These are phyloP conservation scores for sunflower (Helianthus annuus) DNA, from an alignment of 129 eudicot species.

Conservation along the genomic window DNA sequence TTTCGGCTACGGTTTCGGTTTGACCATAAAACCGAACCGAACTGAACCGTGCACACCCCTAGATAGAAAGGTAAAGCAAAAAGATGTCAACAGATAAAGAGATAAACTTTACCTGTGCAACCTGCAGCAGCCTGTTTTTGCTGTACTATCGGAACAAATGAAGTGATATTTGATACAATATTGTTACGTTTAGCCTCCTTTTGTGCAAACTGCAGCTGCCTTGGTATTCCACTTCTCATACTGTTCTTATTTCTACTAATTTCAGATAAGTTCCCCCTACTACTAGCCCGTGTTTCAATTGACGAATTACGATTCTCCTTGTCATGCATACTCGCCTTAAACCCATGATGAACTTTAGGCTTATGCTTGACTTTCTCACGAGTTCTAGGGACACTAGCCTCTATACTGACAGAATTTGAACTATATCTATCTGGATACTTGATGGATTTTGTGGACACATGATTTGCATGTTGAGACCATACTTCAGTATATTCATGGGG, in stretches of 20 bases:
- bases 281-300: conserved; percentile 40
- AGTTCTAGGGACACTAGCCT: conserved; percentile 32
- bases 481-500: conserved; percentile 1
- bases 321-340: conserved; percentile 31
- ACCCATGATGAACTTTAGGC: conserved; percentile 29
- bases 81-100: conserved; percentile 5
- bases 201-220: conserved; percentile 32
- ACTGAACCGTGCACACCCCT: too few species aligned
- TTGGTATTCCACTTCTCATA: conserved; percentile 47
- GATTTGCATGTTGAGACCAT: conserved; percentile 15
- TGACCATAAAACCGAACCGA: too few species aligned
- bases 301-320: conserved; percentile 47
- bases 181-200: conserved; percentile 57
- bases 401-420: conserved; percentile 37
- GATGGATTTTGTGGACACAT: conserved; percentile 27
- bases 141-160: conserved; percentile 80
- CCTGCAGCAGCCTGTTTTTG: conserved; percentile 85
- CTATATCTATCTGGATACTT: conserved; percentile 38
- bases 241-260: conserved; percentile 45
- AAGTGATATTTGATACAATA: conserved; percentile 66
- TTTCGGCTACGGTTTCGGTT: too few species aligned
- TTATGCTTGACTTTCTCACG: conserved; percentile 37
- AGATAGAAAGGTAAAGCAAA: neutral
- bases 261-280: conserved; percentile 50
- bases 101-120: conserved; percentile 50